Evolutionary conservation across 768 basidiomycete genomes (phyloP), one percentile per base, ranked within the genome.

Genomic region (Amanita fuliginea): DNA sequence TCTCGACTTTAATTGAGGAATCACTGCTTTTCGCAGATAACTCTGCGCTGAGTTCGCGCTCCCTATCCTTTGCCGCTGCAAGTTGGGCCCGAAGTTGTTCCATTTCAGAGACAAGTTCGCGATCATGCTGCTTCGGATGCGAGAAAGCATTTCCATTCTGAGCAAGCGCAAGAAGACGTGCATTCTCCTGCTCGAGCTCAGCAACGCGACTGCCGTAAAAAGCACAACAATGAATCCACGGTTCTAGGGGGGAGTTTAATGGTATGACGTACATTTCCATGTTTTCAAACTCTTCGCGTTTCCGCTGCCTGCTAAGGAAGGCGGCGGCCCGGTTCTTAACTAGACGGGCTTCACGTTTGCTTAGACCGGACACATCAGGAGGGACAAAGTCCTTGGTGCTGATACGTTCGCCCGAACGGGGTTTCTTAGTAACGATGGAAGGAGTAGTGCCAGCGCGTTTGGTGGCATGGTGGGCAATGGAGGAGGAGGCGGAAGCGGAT

Each of bases 281-380:
- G 59, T 62, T 71, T 67, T 93, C 90, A 59, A 90, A 93, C 68
- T 92, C 89, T 67, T 93, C 90, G 49, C 90, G 80, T 66, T 93
- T 93, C 58, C 90, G 76, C 65, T 93, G 90, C 62, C 90, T 75
- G 67, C 82, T 85, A 61, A 93, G 82, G 71, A 93, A 93, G 51
- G 90, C 90, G 9, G 90, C 90, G 10, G 90, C 90, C 50, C 90
- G 77, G 68, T 93, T 93, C 74, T 93, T 93, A 51, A 93, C 86
- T 7, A 93, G 76, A 46, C 90, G 81, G 53, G 90, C 90, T 67
- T 93, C 90, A 45, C 90, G 86, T 66, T 93, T 93, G 73, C 75
- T 81, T 52, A 93, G 75, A 44, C 91, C 91, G 52, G 80, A 77
- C 52, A 92, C 89, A 62, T 93, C 89, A 43, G 90, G 90, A 9